Conservation (phyloP, 2,329 filamentous ascomycete species). For the Cercospora sesami region DNA sequence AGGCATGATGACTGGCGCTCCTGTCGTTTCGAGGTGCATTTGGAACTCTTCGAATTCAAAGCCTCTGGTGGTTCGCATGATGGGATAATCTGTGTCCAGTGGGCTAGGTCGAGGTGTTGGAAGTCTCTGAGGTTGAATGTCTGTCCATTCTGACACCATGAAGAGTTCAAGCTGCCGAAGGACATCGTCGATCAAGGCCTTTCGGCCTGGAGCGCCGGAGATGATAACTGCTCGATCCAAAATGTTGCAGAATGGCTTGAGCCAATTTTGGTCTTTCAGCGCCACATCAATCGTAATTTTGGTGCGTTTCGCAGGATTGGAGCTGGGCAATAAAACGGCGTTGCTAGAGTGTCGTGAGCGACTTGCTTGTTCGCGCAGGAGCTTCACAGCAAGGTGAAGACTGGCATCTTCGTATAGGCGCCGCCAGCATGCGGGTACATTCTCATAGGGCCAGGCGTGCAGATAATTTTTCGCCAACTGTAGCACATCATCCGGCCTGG, state of each 20-base stretch:
- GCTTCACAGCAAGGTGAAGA: conserved; percentile 59
- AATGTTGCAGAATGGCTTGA: conserved; percentile 56
- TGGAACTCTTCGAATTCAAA: conserved; percentile 35
- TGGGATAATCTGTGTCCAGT: conserved; percentile 14
- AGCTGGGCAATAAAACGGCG: neutral
- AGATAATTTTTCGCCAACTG: conserved; percentile 64
- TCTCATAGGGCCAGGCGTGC: conserved; percentile 67
- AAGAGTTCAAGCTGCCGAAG: conserved; percentile 51
- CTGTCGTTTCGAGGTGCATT: conserved; percentile 28
- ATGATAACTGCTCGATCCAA: conserved; percentile 78
- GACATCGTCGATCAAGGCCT: conserved; percentile 49
- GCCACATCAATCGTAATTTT: neutral
- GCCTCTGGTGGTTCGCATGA: conserved; percentile 16
- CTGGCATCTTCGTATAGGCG: conserved; percentile 70
- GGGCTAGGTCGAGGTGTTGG: conserved; percentile 12
- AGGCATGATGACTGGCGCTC: conserved; percentile 67
- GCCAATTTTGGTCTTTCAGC: conserved; percentile 1
- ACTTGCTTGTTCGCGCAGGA: conserved; percentile 20
- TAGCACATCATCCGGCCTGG: conserved; percentile 54
- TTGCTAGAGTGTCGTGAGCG: neutral
- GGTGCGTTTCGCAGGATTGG: neutral
- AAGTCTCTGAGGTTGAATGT: conserved; percentile 15
- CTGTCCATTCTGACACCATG: conserved; percentile 16
- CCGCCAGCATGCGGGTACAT: conserved; percentile 68
- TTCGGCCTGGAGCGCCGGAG: conserved; percentile 63